phyloP scores from a whole-genome alignment of 2,329 filamentous ascomycete species.

The Didymella exigua region DNA sequence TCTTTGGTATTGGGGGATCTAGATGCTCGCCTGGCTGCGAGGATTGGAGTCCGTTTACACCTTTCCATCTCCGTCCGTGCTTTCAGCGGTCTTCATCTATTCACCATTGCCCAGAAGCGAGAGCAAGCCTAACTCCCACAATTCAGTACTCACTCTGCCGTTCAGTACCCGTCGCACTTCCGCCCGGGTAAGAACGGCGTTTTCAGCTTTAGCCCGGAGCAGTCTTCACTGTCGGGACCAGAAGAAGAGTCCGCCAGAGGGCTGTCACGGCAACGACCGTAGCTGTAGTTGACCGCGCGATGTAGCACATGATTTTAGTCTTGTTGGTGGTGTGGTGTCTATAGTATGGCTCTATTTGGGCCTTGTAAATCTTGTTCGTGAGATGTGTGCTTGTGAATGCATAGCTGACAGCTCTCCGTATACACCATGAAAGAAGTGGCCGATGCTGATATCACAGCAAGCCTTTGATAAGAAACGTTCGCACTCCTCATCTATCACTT shows the following conservation, averaged over 20 bases:
- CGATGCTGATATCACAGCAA: neutral
- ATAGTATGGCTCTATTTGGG: neutral
- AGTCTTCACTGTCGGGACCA: neutral
- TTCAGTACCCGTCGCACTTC: neutral
- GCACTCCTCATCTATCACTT: neutral
- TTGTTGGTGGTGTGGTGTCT: neutral
- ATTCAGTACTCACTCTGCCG: neutral
- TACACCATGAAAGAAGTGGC: neutral
- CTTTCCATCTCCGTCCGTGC: neutral
- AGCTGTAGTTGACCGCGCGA: neutral
- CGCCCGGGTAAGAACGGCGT: neutral
- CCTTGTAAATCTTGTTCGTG: neutral
- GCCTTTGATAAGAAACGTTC: neutral
- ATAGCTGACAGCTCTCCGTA: neutral
- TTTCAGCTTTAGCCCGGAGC: neutral
- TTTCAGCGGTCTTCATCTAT: neutral
- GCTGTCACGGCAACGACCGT: neutral
- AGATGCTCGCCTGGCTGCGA: conserved; percentile 10
- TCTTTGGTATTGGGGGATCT: neutral
- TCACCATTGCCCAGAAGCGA: neutral
- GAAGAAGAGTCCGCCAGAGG: neutral
- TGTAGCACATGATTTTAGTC: neutral
- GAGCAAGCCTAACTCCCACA: neutral
- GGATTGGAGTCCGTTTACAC: neutral
- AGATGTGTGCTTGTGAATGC: neutral